Percentiles rank a stretch among this genome's conserved stretches.
Evolutionary conservation across 2,329 filamentous ascomycete genomes (phyloP).

Genomic region (Moelleriella libera): DNA sequence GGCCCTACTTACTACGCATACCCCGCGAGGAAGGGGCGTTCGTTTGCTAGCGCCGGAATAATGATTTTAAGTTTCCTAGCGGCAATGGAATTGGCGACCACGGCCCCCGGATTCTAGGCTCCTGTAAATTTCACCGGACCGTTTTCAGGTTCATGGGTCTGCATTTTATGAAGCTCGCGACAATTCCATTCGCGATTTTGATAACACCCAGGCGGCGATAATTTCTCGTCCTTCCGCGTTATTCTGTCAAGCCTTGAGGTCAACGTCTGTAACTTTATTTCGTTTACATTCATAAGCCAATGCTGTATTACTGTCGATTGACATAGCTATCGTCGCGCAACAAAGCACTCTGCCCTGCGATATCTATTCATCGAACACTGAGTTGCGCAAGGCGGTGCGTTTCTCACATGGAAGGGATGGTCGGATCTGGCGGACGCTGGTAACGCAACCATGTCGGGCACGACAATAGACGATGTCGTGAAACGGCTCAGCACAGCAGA

Average conservation of each 20-base stretch:
- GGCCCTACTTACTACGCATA: background rate
- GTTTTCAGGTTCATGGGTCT: background rate
- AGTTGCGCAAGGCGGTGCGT: conserved; percentile 8
- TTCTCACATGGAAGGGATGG: conserved; percentile 19
- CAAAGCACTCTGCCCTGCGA: background rate
- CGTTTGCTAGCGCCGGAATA: conserved; percentile 15
- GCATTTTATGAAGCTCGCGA: too few relatives aligned
- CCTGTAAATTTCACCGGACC: conserved; percentile 22
- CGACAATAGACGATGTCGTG: conserved; percentile 48
- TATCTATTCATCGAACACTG: conserved; percentile 5
- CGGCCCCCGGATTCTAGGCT: conserved; percentile 22
- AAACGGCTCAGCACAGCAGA: conserved; percentile 43
- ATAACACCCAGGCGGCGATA: background rate
- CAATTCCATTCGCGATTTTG: conserved; percentile 3
- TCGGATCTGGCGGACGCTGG: conserved; percentile 22
- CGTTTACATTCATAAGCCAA: too few relatives aligned
- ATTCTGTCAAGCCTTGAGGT: too few relatives aligned
- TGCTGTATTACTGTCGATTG: too few relatives aligned
- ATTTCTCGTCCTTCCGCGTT: too few relatives aligned
- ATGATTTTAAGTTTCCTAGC: conserved; percentile 23
- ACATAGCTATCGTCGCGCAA: too few relatives aligned
- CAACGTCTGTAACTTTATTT: too few relatives aligned
- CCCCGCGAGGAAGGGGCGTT: background rate
- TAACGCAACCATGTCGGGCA: conserved; percentile 45
- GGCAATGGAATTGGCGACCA: conserved; percentile 24